Conservation (phyloP, 2,329 filamentous ascomycete genomes). For the Colletotrichum tanaceti region DNA sequence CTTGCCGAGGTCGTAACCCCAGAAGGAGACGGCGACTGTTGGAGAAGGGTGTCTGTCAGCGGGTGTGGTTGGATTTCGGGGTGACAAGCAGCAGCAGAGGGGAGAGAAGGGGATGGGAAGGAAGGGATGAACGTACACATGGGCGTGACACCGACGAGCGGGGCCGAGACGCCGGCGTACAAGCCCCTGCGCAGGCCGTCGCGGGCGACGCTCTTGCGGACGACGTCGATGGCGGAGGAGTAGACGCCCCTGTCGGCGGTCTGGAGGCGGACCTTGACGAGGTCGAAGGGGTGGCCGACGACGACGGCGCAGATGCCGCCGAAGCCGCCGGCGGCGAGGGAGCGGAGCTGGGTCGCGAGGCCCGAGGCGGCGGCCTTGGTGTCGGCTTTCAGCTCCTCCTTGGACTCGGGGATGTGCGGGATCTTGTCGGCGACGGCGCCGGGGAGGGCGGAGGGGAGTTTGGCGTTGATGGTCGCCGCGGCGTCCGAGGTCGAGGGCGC, state of each 20-base stretch:
- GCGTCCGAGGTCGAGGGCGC: constrained; percentile 43
- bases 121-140: constrained; percentile 81
- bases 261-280: constrained; percentile 97
- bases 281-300: constrained; percentile 95
- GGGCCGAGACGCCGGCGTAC: constrained; percentile 97
- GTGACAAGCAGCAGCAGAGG: constrained; percentile 4
- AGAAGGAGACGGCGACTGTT: constrained; percentile 75
- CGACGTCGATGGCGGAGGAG: constrained; percentile 88
- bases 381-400: constrained; percentile 57
- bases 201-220: constrained; percentile 85
- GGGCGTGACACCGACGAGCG: constrained; percentile 93
- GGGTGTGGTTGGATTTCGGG: neutral
- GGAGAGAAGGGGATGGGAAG: neutral
- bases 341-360: constrained; percentile 72
- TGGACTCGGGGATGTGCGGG: constrained; percentile 58
- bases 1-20: constrained; percentile 97
- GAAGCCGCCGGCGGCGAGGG: constrained; percentile 88
- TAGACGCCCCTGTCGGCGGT: constrained; percentile 96
- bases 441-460: constrained; percentile 44
- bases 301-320: constrained; percentile 94
- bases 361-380: constrained; percentile 53
- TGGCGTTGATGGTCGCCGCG: constrained; percentile 38
- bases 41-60: neutral
- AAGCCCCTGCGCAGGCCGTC: constrained; percentile 85
- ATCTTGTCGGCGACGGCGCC: constrained; percentile 52